Evolutionary conservation across 78 protist genomes (phyloP), one percentile per base, ranked within the genome.

Genomic region (Dictyostelium intermedium): DNA sequence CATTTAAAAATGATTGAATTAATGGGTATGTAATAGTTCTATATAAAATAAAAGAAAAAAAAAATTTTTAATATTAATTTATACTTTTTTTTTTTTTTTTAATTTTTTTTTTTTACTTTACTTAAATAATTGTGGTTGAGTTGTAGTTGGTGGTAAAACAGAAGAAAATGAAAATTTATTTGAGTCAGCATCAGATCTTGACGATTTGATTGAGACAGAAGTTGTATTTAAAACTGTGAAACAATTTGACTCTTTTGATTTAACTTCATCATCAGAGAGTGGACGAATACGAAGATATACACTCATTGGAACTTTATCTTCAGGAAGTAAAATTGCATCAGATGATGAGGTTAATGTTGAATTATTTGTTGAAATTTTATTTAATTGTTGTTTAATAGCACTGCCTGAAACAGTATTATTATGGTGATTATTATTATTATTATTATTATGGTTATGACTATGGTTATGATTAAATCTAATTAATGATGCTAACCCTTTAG

Each of bases 261-360:
- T 63, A 20, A 35, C 18, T 50, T 92, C 96, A 1, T 82, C 85
- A 6, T 32, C 5, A 5, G 92, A 79, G 56, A 92, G 23, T 82
- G 96, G 96, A 34, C 96, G 70, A 37, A 92, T 84, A 32, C 96
- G 60, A 18, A 92, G 85, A 60, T 92, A 92, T 1, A 92, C 96
- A 39, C 85, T 92, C 85, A 92, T 89, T 60, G 94, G 94, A 18
- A 79, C 87, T 37, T 79, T 80, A 27, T 43, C 69, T 14, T 89
- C 94, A 18, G 79, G 79, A 6, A 72, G 37, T 66, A 30, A 27
- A 25, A 27, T 66, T 27, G 34, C 35, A 66, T 66, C 74, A 11
- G 74, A 66, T 47, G 60, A 16, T 34, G 30, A 14, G 2, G 20
- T 77, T 39, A 23, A 18, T n/a, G 50, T 41, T 14, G 23, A 37